Conservation (phyloP, 1,284 basidiomycete species). For the Ceratobasidium sp. region DNA sequence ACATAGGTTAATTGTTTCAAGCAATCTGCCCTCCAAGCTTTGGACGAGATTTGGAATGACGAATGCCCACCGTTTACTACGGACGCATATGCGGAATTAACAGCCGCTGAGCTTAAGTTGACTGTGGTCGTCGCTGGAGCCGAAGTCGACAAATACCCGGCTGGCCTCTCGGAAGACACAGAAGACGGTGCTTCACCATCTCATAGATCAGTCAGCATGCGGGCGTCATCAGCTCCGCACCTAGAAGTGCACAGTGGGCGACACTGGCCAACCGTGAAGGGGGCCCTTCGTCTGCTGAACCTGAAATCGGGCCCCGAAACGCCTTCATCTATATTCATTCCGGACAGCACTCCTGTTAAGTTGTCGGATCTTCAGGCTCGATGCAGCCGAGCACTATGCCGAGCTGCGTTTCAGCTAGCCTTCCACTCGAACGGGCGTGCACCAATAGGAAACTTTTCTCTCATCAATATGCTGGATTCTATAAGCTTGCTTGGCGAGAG, state of each 20-base stretch:
- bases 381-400: neutral
- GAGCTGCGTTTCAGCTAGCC: slow-evolving; percentile 2
- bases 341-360: too few relatives aligned
- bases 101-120: slow-evolving; percentile 6
- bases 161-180: too few relatives aligned
- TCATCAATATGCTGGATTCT: neutral
- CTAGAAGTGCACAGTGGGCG: too few relatives aligned
- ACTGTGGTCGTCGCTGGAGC: too few relatives aligned
- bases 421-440: neutral
- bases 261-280: too few relatives aligned
- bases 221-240: too few relatives aligned
- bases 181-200: too few relatives aligned
- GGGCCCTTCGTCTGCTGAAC: too few relatives aligned
- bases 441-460: neutral
- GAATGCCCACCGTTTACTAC: slow-evolving; percentile 5
- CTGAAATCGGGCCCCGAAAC: too few relatives aligned
- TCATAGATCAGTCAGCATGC: too few relatives aligned
- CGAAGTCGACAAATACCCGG: too few relatives aligned
- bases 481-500: neutral
- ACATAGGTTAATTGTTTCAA: neutral
- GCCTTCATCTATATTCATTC: too few relatives aligned
- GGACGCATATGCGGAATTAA: slow-evolving; percentile 4
- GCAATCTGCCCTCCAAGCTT: neutral
- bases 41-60: slow-evolving; percentile 10
- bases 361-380: slow-evolving; percentile 11